These are phyloP conservation scores for Conringia planisiliqua DNA, from an alignment of 345 rosid species.

Conservation along the genomic window DNA sequence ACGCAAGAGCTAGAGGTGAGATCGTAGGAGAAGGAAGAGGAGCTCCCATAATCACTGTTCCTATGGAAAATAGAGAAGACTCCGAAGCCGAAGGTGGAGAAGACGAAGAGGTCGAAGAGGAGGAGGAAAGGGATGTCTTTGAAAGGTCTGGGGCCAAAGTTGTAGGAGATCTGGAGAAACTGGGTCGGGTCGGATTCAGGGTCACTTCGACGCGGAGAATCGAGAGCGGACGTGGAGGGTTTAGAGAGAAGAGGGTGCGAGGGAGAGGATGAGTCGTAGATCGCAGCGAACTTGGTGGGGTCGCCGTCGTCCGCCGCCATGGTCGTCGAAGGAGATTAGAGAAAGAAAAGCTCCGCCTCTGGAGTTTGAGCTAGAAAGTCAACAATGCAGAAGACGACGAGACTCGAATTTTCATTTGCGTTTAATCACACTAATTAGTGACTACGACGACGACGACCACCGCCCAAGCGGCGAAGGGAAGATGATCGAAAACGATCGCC, in stretches of 20 bases:
- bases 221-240: constrained; percentile 42
- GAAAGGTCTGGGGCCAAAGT: constrained; percentile 67
- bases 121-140: constrained; percentile 70
- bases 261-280: constrained; percentile 47
- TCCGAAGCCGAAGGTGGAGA: constrained; percentile 74
- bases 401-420: background rate
- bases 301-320: constrained; percentile 67
- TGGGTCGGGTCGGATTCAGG: constrained; percentile 62
- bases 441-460: constrained; percentile 8
- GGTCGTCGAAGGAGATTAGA: background rate
- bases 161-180: constrained; percentile 86
- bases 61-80: constrained; percentile 63
- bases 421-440: background rate
- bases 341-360: constrained; percentile 25
- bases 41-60: constrained; percentile 46
- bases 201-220: constrained; percentile 35
- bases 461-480: constrained; percentile 35
- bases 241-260: constrained; percentile 72
- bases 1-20: constrained; percentile 57
- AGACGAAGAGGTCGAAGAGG: constrained; percentile 56
- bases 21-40: constrained; percentile 56
- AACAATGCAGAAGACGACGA: constrained; percentile 16
- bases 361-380: constrained; percentile 1
- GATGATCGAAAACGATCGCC: constrained; percentile 15
- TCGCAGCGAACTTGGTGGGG: constrained; percentile 34